These are phyloP conservation scores for Cladophialophora exuberans DNA, from an alignment of 2,329 filamentous ascomycete genomes.

Conservation along the genomic window DNA sequence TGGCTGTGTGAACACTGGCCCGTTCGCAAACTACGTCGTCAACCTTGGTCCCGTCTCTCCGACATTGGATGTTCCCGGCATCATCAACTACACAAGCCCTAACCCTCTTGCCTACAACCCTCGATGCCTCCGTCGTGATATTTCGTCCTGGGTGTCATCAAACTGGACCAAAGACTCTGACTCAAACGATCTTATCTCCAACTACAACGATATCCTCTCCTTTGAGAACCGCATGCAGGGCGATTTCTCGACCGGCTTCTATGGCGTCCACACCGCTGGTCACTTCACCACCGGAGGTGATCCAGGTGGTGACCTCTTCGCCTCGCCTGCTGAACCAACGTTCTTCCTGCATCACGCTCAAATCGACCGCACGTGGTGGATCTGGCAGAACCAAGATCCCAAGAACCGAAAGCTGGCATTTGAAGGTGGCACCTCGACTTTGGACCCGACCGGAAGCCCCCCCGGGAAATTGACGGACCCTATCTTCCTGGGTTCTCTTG, in stretches of 20 bases:
- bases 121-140: constrained; percentile 28
- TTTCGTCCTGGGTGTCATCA: constrained; percentile 28
- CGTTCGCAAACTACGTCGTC: constrained; percentile 40
- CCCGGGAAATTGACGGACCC: constrained; percentile 26
- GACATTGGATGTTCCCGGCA: constrained; percentile 20
- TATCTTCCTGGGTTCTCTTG: constrained; percentile 22
- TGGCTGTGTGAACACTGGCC: constrained; percentile 33
- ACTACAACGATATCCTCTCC: constrained; percentile 24
- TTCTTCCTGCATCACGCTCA: constrained; percentile 31
- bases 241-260: constrained; percentile 23
- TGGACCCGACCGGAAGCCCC: constrained; percentile 25
- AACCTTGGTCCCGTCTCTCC: constrained; percentile 38
- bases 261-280: constrained; percentile 27
- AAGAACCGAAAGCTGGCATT: constrained; percentile 24
- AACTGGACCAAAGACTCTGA: constrained; percentile 31
- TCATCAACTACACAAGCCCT: constrained; percentile 26
- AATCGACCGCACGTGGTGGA: constrained; percentile 28
- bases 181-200: constrained; percentile 19
- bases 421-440: constrained; percentile 22
- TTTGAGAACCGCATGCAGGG: constrained; percentile 29
- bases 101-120: constrained; percentile 29
- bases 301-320: constrained; percentile 29
- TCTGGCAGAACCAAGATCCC: constrained; percentile 29
- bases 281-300: constrained; percentile 31
- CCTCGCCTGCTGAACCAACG: constrained; percentile 25